Evolutionary conservation across 2,329 filamentous ascomycete species (phyloP).

Genomic region (Aspergillus sp.): DNA sequence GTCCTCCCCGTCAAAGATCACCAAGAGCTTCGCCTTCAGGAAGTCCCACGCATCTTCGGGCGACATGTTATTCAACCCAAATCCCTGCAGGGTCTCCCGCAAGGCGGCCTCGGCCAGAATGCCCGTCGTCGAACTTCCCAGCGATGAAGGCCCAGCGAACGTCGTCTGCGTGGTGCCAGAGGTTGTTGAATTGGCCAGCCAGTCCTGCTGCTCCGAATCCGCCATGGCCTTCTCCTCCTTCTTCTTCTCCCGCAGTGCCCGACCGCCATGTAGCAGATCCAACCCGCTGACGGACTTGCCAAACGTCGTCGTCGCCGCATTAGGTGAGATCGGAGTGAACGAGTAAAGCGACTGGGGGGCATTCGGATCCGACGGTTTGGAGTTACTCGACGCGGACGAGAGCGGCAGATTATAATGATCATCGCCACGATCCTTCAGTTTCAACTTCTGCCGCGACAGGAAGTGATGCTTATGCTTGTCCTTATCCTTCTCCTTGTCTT

Average conservation of each 20-base stretch:
- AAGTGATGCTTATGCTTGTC: slow-evolving; percentile 59
- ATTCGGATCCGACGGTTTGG: slow-evolving; percentile 61
- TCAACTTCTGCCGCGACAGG: slow-evolving; percentile 64
- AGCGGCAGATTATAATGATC: slow-evolving; percentile 58
- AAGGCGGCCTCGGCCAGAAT: slow-evolving; percentile 37
- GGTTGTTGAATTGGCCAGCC: slow-evolving; percentile 27
- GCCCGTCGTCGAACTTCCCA: slow-evolving; percentile 33
- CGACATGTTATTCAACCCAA: slow-evolving; percentile 69
- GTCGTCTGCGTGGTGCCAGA: slow-evolving; percentile 26
- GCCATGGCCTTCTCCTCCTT: slow-evolving; percentile 63
- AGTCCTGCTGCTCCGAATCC: slow-evolving; percentile 38
- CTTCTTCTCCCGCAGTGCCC: slow-evolving; percentile 76
- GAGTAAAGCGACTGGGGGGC: slow-evolving; percentile 65
- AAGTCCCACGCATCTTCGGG: slow-evolving; percentile 67
- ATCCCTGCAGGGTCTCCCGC: slow-evolving; percentile 46
- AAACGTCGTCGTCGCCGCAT: slow-evolving; percentile 61
- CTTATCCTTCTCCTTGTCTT: slow-evolving; percentile 46
- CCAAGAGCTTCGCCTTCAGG: slow-evolving; percentile 61
- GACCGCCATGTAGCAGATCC: slow-evolving; percentile 74
- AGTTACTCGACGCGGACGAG: slow-evolving; percentile 66
- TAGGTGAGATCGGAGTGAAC: slow-evolving; percentile 64
- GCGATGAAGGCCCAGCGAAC: slow-evolving; percentile 37
- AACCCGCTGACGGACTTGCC: slow-evolving; percentile 79
- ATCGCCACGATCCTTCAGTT: slow-evolving; percentile 58
- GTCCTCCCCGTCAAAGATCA: slow-evolving; percentile 65